Percentiles rank a stretch among this genome's conserved stretches.
Evolutionary conservation across 2,329 filamentous ascomycete genomes (phyloP).

Genomic region (Drechmeria coniospora): DNA sequence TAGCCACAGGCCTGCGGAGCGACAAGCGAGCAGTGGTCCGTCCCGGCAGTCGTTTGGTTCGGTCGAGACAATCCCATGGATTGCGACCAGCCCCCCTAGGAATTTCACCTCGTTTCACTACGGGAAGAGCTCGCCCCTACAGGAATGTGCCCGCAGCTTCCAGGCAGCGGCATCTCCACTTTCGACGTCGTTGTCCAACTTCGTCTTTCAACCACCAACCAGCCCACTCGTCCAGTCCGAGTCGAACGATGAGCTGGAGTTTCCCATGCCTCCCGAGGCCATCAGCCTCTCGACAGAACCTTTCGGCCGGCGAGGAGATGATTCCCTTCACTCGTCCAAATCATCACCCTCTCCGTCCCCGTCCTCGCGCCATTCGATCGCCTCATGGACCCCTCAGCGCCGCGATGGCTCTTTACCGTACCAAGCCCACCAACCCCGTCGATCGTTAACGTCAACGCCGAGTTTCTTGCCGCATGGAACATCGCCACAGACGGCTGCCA

Average conservation of each 20-base stretch:
- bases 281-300: slow-evolving; percentile 30
- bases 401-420: slow-evolving; percentile 50
- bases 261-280: slow-evolving; percentile 36
- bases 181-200: slow-evolving; percentile 62
- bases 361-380: slow-evolving; percentile 15
- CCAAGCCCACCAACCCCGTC: slow-evolving; percentile 64
- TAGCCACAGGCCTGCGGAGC: slow-evolving; percentile 10
- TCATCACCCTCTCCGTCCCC: slow-evolving; percentile 27
- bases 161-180: slow-evolving; percentile 41
- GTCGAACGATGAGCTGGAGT: slow-evolving; percentile 59
- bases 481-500: slow-evolving; percentile 34
- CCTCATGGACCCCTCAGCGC: slow-evolving; percentile 22
- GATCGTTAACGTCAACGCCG: slow-evolving; percentile 52
- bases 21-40: slow-evolving; percentile 2
- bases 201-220: slow-evolving; percentile 75
- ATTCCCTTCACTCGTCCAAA: slow-evolving; percentile 55
- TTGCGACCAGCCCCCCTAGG: slow-evolving; percentile 40
- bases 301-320: slow-evolving; percentile 44
- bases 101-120: slow-evolving; percentile 32
- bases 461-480: slow-evolving; percentile 19
- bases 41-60: slow-evolving; percentile 7
- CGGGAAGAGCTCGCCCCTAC: slow-evolving; percentile 17
- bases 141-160: slow-evolving; percentile 20
- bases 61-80: slow-evolving; percentile 23
- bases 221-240: slow-evolving; percentile 83